phyloP scores from a whole-genome alignment of 2,329 filamentous ascomycete genomes.

The Fusarium longipes region DNA sequence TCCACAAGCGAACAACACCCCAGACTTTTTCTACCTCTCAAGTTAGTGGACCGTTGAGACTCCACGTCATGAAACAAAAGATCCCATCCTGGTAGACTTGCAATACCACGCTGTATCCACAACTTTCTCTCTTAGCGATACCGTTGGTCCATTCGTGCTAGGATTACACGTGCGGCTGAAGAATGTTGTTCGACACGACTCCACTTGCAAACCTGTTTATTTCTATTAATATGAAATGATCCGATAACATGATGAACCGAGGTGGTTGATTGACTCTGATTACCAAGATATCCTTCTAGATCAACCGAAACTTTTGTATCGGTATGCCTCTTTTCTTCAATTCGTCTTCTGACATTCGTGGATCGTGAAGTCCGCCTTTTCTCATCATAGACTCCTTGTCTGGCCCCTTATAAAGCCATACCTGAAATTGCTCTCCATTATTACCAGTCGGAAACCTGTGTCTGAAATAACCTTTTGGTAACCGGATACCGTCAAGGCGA shows the following conservation, averaged over 20 bases:
- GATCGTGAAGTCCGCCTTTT: neutral
- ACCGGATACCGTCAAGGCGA: neutral
- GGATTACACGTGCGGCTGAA: conserved; percentile 1
- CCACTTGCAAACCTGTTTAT: neutral
- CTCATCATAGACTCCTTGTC: neutral
- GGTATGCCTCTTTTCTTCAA: neutral
- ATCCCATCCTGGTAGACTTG: neutral
- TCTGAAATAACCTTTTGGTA: neutral
- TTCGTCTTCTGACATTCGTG: neutral
- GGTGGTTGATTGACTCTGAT: neutral
- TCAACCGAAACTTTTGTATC: neutral
- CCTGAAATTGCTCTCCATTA: neutral
- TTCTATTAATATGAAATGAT: neutral
- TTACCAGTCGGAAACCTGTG: neutral
- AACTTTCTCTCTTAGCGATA: fast-evolving
- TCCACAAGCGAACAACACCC: neutral
- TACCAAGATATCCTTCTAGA: neutral
- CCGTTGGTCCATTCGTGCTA: neutral
- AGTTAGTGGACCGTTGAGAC: neutral
- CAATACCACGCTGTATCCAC: neutral
- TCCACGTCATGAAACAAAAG: neutral
- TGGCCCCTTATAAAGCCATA: neutral
- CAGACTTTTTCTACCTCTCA: too few species aligned
- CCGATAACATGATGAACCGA: neutral
- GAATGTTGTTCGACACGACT: neutral